Conservation (phyloP, 2,329 filamentous ascomycete genomes). For the Byssochlamys sp. region DNA sequence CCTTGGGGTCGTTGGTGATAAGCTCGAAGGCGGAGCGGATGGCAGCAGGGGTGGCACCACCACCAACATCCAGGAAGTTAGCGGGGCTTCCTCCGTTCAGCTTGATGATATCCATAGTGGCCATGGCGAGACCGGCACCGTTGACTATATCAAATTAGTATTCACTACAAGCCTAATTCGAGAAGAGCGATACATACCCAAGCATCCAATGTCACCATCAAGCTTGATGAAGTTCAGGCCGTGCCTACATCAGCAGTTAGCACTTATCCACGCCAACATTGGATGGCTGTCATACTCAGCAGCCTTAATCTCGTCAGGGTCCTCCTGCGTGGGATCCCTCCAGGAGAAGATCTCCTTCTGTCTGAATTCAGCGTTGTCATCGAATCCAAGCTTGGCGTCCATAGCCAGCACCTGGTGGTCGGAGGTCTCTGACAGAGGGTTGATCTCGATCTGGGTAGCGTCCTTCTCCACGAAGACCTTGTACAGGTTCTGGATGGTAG, state of each 20-base stretch:
- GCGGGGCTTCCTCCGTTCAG: conserved; percentile 90
- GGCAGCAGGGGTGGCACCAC: conserved; percentile 89
- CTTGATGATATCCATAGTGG: conserved; percentile 99
- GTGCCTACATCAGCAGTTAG: conserved; percentile 24
- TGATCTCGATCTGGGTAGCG: conserved; percentile 98
- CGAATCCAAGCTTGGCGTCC: conserved; percentile 98
- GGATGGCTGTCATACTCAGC: conserved; percentile 54
- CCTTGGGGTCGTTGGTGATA: conserved; percentile 96
- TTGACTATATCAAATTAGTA: conserved; percentile 53
- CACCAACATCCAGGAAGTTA: conserved; percentile 98
- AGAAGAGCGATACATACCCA: conserved; percentile 35
- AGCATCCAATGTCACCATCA: conserved; percentile 95
- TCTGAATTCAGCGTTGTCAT: conserved; percentile 97
- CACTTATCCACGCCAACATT: background rate
- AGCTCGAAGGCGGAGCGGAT: conserved; percentile 97
- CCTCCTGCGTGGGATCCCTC: conserved; percentile 92
- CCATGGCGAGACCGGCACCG: conserved; percentile 97
- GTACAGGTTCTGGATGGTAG: conserved; percentile 98
- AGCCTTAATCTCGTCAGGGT: conserved; percentile 93
- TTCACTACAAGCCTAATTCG: background rate
- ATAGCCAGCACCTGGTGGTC: conserved; percentile 98
- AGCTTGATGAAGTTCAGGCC: conserved; percentile 99
- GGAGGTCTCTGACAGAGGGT: conserved; percentile 93
- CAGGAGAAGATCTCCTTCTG: conserved; percentile 92
- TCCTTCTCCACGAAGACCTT: conserved; percentile 97